phyloP scores from a whole-genome alignment of 352 stramenopile species.

The Thraustochytrium sp. region DNA sequence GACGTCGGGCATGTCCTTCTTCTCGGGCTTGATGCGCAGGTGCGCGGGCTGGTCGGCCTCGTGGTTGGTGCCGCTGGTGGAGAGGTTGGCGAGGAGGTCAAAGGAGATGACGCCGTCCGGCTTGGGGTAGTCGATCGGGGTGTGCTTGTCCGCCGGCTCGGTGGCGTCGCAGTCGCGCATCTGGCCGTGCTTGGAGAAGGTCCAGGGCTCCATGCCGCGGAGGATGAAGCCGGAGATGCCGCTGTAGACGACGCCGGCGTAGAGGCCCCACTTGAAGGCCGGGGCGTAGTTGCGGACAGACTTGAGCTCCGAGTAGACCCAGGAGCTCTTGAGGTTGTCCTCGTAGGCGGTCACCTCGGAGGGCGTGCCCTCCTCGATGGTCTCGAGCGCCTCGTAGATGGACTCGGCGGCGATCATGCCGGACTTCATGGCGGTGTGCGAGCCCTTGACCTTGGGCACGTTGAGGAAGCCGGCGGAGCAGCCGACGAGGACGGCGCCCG shows the following conservation, averaged over 20 bases:
- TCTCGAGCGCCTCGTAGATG: slow-evolving; percentile 77
- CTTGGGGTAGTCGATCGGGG: slow-evolving; percentile 89
- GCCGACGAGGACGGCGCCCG: slow-evolving; percentile 87
- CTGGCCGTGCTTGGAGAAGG: slow-evolving; percentile 66
- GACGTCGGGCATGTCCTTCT: slow-evolving; percentile 70
- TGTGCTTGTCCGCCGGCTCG: slow-evolving; percentile 74
- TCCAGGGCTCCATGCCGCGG: slow-evolving; percentile 94
- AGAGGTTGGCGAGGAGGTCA: slow-evolving; percentile 95
- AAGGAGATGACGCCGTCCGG: slow-evolving; percentile 94
- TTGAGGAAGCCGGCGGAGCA: slow-evolving; percentile 98
- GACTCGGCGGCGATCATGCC: slow-evolving; percentile 94
- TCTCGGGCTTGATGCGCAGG: slow-evolving; percentile 87
- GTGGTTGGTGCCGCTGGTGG: slow-evolving; percentile 94
- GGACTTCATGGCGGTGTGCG: slow-evolving; percentile 97
- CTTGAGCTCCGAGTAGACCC: slow-evolving; percentile 94
- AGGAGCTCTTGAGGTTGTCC: slow-evolving; percentile 74
- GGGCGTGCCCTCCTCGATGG: slow-evolving; percentile 45
- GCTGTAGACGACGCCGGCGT: slow-evolving; percentile 85
- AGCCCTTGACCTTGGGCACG: slow-evolving; percentile 65
- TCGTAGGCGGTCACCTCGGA: slow-evolving; percentile 68
- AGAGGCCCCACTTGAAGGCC: slow-evolving; percentile 88
- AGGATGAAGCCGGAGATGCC: slow-evolving; percentile 84
- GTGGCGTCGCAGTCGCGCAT: slow-evolving; percentile 84
- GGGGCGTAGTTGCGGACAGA: slow-evolving; percentile 92
- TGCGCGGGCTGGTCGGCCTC: slow-evolving; percentile 96